A percentile compares a stretch with the other conserved stretches of the same genome.
Conservation (phyloP, 2,329 filamentous ascomycete species). For the Arthrobotrys iridis region DNA sequence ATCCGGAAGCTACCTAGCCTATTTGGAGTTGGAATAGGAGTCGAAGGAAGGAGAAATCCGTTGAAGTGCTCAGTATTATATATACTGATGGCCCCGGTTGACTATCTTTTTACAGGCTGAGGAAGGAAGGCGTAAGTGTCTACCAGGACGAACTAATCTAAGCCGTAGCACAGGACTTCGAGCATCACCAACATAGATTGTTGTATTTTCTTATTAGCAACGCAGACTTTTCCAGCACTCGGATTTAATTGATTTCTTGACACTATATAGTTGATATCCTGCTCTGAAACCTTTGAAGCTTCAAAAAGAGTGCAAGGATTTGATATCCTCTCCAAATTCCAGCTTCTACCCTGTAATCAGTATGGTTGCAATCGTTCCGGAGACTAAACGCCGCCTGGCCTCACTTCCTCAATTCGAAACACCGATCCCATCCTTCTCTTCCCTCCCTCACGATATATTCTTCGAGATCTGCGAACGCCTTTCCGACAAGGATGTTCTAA, state of each 20-base stretch:
- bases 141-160: too few species aligned
- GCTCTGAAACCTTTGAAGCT: neutral
- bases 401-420: neutral
- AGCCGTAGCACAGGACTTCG: too few species aligned
- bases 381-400: neutral
- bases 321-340: neutral
- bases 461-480: constrained; percentile 39
- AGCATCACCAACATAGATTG: neutral
- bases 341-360: neutral
- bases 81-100: neutral
- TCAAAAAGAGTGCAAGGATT: neutral
- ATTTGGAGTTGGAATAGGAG: neutral
- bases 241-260: too few species aligned
- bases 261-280: neutral
- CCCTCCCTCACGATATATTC: constrained; percentile 29
- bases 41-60: neutral
- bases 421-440: constrained; percentile 23
- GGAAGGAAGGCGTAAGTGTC: constrained; percentile 5
- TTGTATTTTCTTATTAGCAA: neutral
- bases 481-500: constrained; percentile 30
- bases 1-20: neutral
- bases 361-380: neutral
- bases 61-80: neutral
- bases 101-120: neutral
- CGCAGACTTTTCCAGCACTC: neutral